phyloP scores from a whole-genome alignment of 371 early-diverging fungal genomes.

The Mortierella sp. region DNA sequence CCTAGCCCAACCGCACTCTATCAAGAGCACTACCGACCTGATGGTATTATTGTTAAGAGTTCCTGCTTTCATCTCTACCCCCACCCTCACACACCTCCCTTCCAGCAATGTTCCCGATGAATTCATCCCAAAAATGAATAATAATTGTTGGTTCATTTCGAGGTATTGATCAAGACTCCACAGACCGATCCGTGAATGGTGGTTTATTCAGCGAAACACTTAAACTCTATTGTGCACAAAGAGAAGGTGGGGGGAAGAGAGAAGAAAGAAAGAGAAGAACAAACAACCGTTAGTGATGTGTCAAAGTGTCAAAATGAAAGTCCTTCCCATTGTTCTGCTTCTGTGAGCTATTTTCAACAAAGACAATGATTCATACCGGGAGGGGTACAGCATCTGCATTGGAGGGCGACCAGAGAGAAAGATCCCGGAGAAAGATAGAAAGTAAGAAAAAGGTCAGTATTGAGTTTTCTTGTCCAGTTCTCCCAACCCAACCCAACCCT shows the following conservation, averaged over 20 bases:
- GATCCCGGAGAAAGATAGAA: neutral
- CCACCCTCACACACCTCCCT: too few species aligned
- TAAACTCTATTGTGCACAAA: conserved; percentile 36
- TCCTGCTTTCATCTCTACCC: too few species aligned
- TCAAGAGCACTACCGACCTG: too few species aligned
- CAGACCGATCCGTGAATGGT: conserved; percentile 15
- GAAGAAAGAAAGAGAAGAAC: conserved; percentile 5
- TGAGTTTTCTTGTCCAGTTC: neutral
- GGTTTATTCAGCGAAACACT: conserved; percentile 37
- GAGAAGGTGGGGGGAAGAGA: too few species aligned
- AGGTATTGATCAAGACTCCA: too few species aligned
- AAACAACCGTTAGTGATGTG: neutral
- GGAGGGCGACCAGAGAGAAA: neutral
- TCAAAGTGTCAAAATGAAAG: neutral
- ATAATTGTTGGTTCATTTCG: too few species aligned
- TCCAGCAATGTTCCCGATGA: too few species aligned
- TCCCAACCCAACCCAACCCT: neutral
- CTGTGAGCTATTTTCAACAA: too few species aligned
- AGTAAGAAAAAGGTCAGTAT: conserved; percentile 4
- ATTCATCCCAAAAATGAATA: too few species aligned
- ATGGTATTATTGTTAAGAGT: too few species aligned
- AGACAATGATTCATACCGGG: conserved; percentile 66
- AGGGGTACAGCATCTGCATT: conserved; percentile 91
- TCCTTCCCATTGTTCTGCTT: too few species aligned
- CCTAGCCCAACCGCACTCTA: too few species aligned